Conservation (phyloP, 1,284 basidiomycete species). For the Ceratorhiza oryzae-sativae region DNA sequence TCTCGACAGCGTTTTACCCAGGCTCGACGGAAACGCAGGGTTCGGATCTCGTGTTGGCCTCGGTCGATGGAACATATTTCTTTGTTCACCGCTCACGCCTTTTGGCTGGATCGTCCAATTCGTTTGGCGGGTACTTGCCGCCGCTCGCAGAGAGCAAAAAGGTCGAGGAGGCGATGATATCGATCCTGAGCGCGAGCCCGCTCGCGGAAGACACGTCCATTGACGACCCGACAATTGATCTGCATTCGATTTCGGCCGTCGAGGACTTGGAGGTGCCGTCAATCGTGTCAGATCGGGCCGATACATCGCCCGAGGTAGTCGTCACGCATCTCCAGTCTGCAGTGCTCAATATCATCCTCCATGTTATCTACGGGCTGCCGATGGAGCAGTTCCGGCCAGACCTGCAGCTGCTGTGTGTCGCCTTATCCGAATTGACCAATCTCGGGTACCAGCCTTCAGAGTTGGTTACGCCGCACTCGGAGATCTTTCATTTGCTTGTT, state of each 20-base stretch:
- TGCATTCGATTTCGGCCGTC: conserved; percentile 29
- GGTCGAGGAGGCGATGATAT: neutral
- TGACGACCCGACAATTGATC: conserved; percentile 35
- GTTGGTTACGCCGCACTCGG: conserved; percentile 17
- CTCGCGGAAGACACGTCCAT: conserved; percentile 31
- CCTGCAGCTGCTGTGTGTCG: conserved; percentile 37
- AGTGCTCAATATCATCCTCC: conserved; percentile 43
- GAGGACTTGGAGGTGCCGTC: conserved; percentile 2
- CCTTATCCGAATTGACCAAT: conserved; percentile 30
- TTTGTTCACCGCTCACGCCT: conserved; percentile 41
- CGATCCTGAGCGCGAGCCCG: conserved; percentile 7
- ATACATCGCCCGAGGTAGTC: conserved; percentile 32
- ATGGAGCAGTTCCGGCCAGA: conserved; percentile 40
- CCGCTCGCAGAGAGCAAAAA: conserved; percentile 5
- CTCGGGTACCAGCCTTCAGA: conserved; percentile 38
- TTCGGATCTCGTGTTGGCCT: conserved; percentile 41
- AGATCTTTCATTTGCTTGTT: conserved; percentile 21
- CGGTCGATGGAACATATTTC: conserved; percentile 42
- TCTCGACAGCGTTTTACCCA: conserved; percentile 44
- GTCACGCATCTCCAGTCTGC: conserved; percentile 18
- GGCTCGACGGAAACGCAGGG: conserved; percentile 32
- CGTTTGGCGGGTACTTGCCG: conserved; percentile 38
- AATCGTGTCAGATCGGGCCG: neutral
- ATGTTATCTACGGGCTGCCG: conserved; percentile 40
- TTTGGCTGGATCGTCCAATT: conserved; percentile 38